phyloP scores from a whole-genome alignment of 2,329 filamentous ascomycete species.

The Fusarium sp. region DNA sequence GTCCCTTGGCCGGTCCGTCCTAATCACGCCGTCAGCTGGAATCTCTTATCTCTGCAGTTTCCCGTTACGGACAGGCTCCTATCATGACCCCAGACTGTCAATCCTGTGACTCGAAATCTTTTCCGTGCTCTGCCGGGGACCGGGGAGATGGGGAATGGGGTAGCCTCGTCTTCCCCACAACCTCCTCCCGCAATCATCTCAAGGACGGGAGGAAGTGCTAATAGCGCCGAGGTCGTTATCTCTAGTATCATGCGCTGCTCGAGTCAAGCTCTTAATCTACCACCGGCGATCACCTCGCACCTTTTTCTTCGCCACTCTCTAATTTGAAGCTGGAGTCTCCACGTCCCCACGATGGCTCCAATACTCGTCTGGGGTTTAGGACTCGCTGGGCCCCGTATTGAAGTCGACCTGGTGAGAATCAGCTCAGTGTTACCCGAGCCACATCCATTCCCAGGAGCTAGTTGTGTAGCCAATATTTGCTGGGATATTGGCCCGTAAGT shows the following conservation, averaged over 20 bases:
- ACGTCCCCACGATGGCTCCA: constrained; percentile 16
- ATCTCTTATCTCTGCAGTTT: constrained; percentile 36
- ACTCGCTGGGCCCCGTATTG: constrained; percentile 1
- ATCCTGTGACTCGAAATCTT: constrained; percentile 41
- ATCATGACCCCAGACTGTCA: constrained; percentile 39
- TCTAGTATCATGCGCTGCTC: constrained; percentile 26
- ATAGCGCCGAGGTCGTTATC: constrained; percentile 15
- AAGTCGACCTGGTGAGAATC: constrained; percentile 3
- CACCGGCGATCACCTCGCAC: constrained; percentile 20
- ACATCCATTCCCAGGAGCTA: constrained; percentile 3
- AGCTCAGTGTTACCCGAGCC: constrained; percentile 15
- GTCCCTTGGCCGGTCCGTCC: constrained; percentile 1
- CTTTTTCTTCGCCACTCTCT: constrained; percentile 18
- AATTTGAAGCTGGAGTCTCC: constrained; percentile 15
- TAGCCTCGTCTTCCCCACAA: constrained; percentile 45
- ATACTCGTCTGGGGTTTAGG: constrained; percentile 1
- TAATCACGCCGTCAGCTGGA: constrained; percentile 20
- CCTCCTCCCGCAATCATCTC: constrained; percentile 26
- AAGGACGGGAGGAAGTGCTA: constrained; percentile 12
- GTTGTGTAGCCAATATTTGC: constrained; percentile 25
- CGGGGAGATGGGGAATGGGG: constrained; percentile 36
- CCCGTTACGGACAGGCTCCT: constrained; percentile 22
- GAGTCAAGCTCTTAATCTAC: constrained; percentile 34
- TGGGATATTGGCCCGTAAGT: constrained; percentile 22
- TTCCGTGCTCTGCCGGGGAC: constrained; percentile 33